Evolutionary conservation across 1,284 basidiomycete species (phyloP).

Genomic region (Coriolopsis trogii): DNA sequence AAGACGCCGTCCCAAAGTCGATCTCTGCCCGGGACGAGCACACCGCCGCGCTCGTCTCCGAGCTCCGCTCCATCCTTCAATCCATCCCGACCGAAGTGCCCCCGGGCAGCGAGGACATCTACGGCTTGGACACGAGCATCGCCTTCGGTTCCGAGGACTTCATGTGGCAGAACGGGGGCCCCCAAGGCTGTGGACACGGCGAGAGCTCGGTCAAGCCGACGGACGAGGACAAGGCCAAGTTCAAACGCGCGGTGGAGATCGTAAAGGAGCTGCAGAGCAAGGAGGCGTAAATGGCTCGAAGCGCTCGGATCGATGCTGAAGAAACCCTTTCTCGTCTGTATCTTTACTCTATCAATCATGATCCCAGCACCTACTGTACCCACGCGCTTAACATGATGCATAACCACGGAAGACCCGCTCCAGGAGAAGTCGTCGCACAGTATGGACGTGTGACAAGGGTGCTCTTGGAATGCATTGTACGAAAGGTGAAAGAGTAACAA

Average conservation of each 20-base stretch:
- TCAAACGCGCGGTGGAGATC: slow-evolving; percentile 69
- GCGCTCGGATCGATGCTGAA: background rate
- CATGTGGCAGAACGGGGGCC: slow-evolving; percentile 64
- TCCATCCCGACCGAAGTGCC: slow-evolving; percentile 58
- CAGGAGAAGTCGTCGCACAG: too few species aligned
- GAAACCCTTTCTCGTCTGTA: too few species aligned
- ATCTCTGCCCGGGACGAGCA: slow-evolving; percentile 41
- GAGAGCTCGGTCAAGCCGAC: slow-evolving; percentile 51
- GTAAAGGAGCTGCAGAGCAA: slow-evolving; percentile 53
- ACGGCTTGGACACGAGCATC: slow-evolving; percentile 69
- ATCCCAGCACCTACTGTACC: too few species aligned
- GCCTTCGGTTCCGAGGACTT: slow-evolving; percentile 60
- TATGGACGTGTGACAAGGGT: too few species aligned
- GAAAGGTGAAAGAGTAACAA: too few species aligned
- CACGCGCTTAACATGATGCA: too few species aligned
- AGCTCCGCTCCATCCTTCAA: slow-evolving; percentile 62
- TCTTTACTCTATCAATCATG: too few species aligned
- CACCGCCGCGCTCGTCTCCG: slow-evolving; percentile 48
- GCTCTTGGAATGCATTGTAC: too few species aligned
- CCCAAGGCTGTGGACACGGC: slow-evolving; percentile 59
- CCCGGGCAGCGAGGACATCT: slow-evolving; percentile 68
- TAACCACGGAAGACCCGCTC: too few species aligned
- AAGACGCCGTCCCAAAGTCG: slow-evolving; percentile 46
- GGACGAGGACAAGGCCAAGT: slow-evolving; percentile 62
- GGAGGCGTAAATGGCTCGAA: slow-evolving; percentile 21